Evolutionary conservation across 352 stramenopile species (phyloP).

Genomic region (Phytophthora pini): DNA sequence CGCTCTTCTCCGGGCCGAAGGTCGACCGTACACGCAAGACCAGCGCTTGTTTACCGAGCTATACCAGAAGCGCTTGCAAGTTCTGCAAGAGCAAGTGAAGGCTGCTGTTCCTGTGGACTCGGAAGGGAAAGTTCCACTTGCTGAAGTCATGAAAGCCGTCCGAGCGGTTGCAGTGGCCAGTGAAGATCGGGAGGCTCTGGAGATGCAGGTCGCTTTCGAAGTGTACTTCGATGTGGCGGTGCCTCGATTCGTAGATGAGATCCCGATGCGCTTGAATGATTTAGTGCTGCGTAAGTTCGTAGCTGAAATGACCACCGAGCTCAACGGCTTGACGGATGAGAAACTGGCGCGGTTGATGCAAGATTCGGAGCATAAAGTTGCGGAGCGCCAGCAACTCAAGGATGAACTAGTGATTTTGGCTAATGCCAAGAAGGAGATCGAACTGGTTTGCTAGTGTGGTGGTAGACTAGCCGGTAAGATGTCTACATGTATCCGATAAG

Average conservation of each 20-base stretch:
- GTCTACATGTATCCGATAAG: too few species aligned
- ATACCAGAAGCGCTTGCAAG: conserved; percentile 20
- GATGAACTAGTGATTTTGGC: conserved; percentile 38
- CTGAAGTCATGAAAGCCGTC: conserved; percentile 24
- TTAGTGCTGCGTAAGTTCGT: conserved; percentile 42
- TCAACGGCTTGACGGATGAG: conserved; percentile 44
- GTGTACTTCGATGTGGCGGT: conserved; percentile 45
- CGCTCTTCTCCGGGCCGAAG: conserved; percentile 32
- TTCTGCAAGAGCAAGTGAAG: conserved; percentile 27
- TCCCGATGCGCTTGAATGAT: conserved; percentile 47
- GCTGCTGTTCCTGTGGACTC: conserved; percentile 3
- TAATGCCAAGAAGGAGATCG: conserved; percentile 43
- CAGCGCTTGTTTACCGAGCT: conserved; percentile 36
- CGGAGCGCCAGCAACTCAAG: conserved; percentile 31
- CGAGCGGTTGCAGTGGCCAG: conserved; percentile 9
- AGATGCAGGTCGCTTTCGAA: conserved; percentile 44
- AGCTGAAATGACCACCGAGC: conserved; percentile 28
- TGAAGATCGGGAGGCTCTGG: conserved; percentile 37
- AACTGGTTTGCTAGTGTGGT: conserved; percentile 31
- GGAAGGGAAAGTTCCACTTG: conserved; percentile 14
- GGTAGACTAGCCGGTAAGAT: neutral
- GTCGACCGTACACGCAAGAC: conserved; percentile 51
- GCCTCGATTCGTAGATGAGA: conserved; percentile 39
- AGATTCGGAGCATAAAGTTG: conserved; percentile 38
- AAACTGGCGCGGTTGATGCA: conserved; percentile 41